Conservation (phyloP, 2,329 filamentous ascomycete genomes). For the Arthroderma sp. region DNA sequence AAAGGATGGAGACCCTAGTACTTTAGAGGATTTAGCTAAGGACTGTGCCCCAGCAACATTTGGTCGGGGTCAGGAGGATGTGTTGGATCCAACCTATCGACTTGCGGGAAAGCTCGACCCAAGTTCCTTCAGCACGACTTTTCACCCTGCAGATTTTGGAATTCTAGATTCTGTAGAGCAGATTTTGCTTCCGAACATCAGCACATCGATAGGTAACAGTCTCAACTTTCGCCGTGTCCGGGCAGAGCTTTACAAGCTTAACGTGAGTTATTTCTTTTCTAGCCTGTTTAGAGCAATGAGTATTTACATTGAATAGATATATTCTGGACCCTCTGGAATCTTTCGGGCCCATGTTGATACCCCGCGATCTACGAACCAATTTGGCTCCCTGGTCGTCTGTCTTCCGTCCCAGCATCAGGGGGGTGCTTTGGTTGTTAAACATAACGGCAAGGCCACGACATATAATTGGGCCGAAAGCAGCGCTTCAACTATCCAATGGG, state of each 20-base stretch:
- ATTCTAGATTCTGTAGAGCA: slow-evolving; percentile 41
- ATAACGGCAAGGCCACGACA: slow-evolving; percentile 16
- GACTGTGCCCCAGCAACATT: slow-evolving; percentile 37
- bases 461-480: slow-evolving; percentile 19
- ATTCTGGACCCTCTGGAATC: slow-evolving; percentile 37
- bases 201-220: slow-evolving; percentile 6
- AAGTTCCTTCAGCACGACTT: slow-evolving; percentile 34
- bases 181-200: slow-evolving; percentile 28
- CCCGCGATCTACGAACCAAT: slow-evolving; percentile 35
- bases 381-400: slow-evolving; percentile 43
- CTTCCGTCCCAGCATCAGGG: slow-evolving; percentile 28
- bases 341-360: slow-evolving; percentile 44
- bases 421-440: slow-evolving; percentile 21
- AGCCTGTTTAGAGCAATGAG: not conserved
- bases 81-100: slow-evolving; percentile 41
- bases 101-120: slow-evolving; percentile 42
- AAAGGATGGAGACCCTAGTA: not conserved
- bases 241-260: slow-evolving; percentile 47
- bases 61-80: slow-evolving; percentile 32
- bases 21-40: slow-evolving; percentile 14
- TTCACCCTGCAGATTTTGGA: slow-evolving; percentile 39
- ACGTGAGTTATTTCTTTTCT: slow-evolving; percentile 25
- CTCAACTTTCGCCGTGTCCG: slow-evolving; percentile 23
- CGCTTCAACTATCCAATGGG: slow-evolving; percentile 20
- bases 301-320: slow-evolving; percentile 27